These are phyloP conservation scores for Termitomyces sp. DNA, from an alignment of 768 basidiomycete species.

Conservation along the genomic window DNA sequence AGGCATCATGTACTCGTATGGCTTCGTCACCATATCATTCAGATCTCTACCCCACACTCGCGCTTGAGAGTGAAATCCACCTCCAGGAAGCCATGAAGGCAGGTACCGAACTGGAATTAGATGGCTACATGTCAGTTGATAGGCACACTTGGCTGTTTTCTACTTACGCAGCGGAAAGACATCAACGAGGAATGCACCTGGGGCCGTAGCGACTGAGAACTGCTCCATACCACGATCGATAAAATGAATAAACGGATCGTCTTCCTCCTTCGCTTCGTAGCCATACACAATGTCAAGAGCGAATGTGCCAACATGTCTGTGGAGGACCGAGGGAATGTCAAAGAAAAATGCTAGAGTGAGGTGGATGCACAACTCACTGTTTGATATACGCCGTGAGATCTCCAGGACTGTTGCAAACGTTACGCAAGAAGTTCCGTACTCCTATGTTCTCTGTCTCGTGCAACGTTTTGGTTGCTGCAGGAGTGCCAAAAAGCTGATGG, in stretches of 20 bases:
- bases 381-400: slow-evolving; percentile 7
- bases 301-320: slow-evolving; percentile 15
- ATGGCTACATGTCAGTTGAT: not conserved
- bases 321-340: not conserved
- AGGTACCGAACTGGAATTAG: slow-evolving; percentile 2
- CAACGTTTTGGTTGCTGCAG: not conserved
- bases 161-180: slow-evolving; percentile 18
- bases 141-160: not conserved
- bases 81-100: slow-evolving; percentile 13
- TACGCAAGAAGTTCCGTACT: not conserved
- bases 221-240: slow-evolving; percentile 19
- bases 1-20: not conserved
- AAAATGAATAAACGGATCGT: slow-evolving; percentile 24
- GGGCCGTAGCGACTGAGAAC: slow-evolving; percentile 14
- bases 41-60: not conserved
- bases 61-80: not conserved
- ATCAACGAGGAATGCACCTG: slow-evolving; percentile 25
- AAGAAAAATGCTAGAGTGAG: not conserved
- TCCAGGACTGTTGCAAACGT: not conserved
- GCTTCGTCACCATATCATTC: not conserved
- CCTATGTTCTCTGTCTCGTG: not conserved
- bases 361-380: not conserved
- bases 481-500: not conserved
- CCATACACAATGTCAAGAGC: slow-evolving; percentile 28
- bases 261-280: slow-evolving; percentile 19